These are phyloP conservation scores for Taphrina deformans DNA, from an alignment of 1,139 yeast genomes.

Conservation along the genomic window DNA sequence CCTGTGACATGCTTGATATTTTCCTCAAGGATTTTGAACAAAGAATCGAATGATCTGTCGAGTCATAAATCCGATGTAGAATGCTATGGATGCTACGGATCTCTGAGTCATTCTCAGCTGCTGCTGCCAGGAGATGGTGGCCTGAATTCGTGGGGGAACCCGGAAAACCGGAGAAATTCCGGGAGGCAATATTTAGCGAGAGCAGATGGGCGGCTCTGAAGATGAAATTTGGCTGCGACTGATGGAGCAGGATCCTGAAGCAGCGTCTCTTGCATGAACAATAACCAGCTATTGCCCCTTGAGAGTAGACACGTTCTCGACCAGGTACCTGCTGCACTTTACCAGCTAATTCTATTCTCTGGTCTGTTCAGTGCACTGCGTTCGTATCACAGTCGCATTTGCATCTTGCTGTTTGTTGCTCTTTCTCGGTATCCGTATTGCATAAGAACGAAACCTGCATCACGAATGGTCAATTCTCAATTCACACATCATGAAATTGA, in stretches of 20 bases:
- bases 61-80: too few relatives aligned
- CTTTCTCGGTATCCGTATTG: neutral
- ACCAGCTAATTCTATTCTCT: too few relatives aligned
- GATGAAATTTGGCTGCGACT: neutral
- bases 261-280: too few relatives aligned
- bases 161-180: neutral
- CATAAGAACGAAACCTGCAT: neutral
- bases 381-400: neutral
- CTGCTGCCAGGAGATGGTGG: neutral
- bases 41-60: too few relatives aligned
- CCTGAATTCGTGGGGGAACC: neutral
- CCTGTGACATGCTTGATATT: neutral
- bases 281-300: too few relatives aligned
- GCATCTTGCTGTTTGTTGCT: too few relatives aligned
- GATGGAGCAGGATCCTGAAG: too few relatives aligned
- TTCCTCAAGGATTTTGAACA: too few relatives aligned
- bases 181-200: neutral
- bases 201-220: neutral
- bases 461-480: conserved; percentile 26
- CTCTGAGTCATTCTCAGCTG: neutral
- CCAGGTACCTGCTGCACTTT: too few relatives aligned
- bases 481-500: conserved; percentile 23
- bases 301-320: too few relatives aligned
- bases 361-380: neutral
- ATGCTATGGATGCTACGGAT: neutral